These are phyloP conservation scores for Alternaria brassicae DNA, from an alignment of 2,329 filamentous ascomycete species.

Conservation along the genomic window DNA sequence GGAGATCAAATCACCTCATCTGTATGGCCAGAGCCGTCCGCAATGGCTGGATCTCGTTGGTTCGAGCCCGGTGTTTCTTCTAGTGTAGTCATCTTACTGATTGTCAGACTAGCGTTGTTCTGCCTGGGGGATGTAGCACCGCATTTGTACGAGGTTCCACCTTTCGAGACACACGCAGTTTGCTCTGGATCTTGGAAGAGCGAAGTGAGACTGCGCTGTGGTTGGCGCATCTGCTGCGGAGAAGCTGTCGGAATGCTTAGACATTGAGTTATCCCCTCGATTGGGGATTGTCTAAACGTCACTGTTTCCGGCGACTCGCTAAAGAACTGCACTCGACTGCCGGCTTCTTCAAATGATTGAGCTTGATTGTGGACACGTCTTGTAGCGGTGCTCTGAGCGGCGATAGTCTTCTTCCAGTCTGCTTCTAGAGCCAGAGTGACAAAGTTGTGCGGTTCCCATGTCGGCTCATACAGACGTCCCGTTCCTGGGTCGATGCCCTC, in stretches of 20 bases:
- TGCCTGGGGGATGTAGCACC: slow-evolving; percentile 3
- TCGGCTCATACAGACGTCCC: slow-evolving; percentile 6
- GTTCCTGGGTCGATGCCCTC: slow-evolving; percentile 10
- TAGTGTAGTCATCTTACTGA: slow-evolving; percentile 5
- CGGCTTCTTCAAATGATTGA: slow-evolving; percentile 6
- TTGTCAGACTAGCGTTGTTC: slow-evolving; percentile 2
- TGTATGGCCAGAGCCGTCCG: slow-evolving; percentile 7
- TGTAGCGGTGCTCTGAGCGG: slow-evolving; percentile 6
- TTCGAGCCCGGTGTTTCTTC: slow-evolving; percentile 9
- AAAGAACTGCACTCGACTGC: background rate
- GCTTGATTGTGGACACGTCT: slow-evolving; percentile 5
- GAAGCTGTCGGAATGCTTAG: slow-evolving; percentile 6
- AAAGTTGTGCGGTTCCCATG: slow-evolving; percentile 13
- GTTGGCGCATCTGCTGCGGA: slow-evolving; percentile 6
- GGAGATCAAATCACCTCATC: slow-evolving; percentile 9
- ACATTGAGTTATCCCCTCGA: background rate
- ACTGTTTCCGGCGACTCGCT: slow-evolving; percentile 3
- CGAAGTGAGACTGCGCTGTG: slow-evolving; percentile 2
- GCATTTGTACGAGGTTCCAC: slow-evolving; percentile 4
- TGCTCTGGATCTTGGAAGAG: slow-evolving; percentile 8
- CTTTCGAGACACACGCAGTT: slow-evolving; percentile 4
- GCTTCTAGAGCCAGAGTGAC: slow-evolving; percentile 10
- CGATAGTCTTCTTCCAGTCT: slow-evolving; percentile 9
- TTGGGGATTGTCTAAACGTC: background rate
- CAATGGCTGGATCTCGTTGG: slow-evolving; percentile 3